Evolutionary conservation across 2,329 filamentous ascomycete species (phyloP).

Genomic region (Colletotrichum chrysophilum): DNA sequence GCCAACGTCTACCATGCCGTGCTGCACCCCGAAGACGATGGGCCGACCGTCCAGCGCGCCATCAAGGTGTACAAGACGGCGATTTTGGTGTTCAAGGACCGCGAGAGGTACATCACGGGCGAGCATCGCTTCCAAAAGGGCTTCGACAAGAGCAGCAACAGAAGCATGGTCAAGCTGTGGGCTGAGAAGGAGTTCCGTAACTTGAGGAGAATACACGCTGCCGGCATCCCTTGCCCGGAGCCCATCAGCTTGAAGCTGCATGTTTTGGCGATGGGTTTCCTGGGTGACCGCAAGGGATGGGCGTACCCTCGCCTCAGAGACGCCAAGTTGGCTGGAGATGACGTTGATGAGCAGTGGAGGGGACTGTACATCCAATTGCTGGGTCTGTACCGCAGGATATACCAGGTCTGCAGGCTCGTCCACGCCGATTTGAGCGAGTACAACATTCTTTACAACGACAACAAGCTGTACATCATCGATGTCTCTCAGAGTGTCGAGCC

Average conservation of each 20-base stretch:
- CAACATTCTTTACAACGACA: slow-evolving; percentile 89
- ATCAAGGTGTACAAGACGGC: slow-evolving; percentile 99
- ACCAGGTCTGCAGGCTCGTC: slow-evolving; percentile 89
- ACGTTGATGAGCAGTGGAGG: slow-evolving; percentile 75
- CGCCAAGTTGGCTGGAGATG: slow-evolving; percentile 73
- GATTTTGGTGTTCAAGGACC: slow-evolving; percentile 97
- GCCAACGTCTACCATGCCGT: slow-evolving; percentile 97
- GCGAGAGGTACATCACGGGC: slow-evolving; percentile 93
- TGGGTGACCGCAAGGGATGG: slow-evolving; percentile 86
- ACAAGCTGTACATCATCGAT: slow-evolving; percentile 90
- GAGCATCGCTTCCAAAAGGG: slow-evolving; percentile 91
- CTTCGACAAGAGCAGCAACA: slow-evolving; percentile 92
- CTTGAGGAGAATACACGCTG: slow-evolving; percentile 79
- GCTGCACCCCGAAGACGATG: slow-evolving; percentile 61
- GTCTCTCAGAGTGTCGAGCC: slow-evolving; percentile 98
- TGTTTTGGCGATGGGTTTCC: slow-evolving; percentile 92
- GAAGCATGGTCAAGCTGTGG: slow-evolving; percentile 98
- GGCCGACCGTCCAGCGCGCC: slow-evolving; percentile 73
- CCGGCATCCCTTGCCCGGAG: slow-evolving; percentile 89
- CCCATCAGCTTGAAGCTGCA: slow-evolving; percentile 90
- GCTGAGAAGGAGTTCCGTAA: slow-evolving; percentile 99
- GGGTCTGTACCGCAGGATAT: slow-evolving; percentile 89
- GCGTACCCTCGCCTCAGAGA: slow-evolving; percentile 90
- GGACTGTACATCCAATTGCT: slow-evolving; percentile 83
- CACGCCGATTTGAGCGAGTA: slow-evolving; percentile 98